Evolutionary conservation across 140 eudicot genomes (phyloP).

Genomic region (Erigeron philadelphicus): DNA sequence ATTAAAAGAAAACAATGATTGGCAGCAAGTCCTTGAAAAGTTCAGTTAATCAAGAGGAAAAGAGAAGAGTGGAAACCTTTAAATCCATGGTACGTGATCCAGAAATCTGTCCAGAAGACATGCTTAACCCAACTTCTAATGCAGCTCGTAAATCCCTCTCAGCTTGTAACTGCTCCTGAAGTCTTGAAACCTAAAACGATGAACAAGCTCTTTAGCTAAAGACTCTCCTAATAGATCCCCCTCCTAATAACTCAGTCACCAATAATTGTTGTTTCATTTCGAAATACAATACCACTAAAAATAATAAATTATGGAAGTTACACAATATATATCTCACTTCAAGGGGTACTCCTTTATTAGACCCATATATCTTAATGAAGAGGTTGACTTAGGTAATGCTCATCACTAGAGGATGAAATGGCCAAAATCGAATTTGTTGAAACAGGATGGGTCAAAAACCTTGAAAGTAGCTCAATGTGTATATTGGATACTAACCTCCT

Average conservation of each 20-base stretch:
- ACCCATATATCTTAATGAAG: neutral
- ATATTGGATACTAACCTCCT: neutral
- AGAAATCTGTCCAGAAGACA: constrained; percentile 83
- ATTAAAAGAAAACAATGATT: neutral
- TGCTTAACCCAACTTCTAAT: constrained; percentile 88
- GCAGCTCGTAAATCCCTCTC: constrained; percentile 97
- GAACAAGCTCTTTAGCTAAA: neutral
- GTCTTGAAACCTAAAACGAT: constrained; percentile 63
- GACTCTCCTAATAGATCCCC: neutral
- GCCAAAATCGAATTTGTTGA: neutral
- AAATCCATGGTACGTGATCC: constrained; percentile 84
- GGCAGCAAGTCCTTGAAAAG: neutral
- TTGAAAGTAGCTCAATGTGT: neutral
- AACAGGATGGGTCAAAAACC: neutral
- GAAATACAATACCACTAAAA: neutral
- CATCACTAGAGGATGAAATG: too few species aligned
- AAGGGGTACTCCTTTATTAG: neutral
- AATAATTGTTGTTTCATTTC: neutral
- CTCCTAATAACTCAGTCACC: neutral
- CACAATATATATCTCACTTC: neutral
- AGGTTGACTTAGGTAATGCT: neutral
- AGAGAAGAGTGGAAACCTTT: constrained; percentile 44
- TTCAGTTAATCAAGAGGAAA: neutral
- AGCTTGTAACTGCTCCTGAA: constrained; percentile 95
- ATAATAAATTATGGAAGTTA: neutral